Conservation (phyloP, 2,329 filamentous ascomycete species). For the Penicillium nordicum region DNA sequence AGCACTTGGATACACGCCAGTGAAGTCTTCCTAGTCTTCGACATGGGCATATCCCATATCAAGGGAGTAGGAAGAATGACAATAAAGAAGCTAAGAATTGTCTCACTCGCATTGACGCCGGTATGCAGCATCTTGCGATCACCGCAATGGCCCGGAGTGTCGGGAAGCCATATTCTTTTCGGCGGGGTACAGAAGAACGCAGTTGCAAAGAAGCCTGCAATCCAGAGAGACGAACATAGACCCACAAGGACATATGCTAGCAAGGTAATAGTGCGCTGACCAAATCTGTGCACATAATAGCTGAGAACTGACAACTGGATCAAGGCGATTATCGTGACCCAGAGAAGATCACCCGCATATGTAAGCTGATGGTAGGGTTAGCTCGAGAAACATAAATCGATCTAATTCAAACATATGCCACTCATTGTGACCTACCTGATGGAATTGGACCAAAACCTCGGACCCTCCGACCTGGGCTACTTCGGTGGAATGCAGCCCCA, state of each 20-base stretch:
- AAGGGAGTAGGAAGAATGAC: constrained; percentile 8
- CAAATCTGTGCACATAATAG: constrained; percentile 16
- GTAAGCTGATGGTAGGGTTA: constrained; percentile 13
- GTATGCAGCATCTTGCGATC: constrained; percentile 13
- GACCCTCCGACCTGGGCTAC: constrained; percentile 9
- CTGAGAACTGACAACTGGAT: constrained; percentile 18
- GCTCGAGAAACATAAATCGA: background rate
- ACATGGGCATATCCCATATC: constrained; percentile 4
- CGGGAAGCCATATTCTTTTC: constrained; percentile 12
- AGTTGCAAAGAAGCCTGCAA: constrained; percentile 16
- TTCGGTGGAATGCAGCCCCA: constrained; percentile 18
- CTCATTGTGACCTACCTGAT: constrained; percentile 11
- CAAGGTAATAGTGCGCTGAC: constrained; percentile 5
- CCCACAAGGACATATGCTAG: constrained; percentile 9
- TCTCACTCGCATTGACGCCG: constrained; percentile 7
- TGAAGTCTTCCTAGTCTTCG: constrained; percentile 4
- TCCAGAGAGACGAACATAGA: constrained; percentile 14
- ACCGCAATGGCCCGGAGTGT: constrained; percentile 11
- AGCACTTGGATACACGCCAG: constrained; percentile 10
- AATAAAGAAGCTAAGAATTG: constrained; percentile 15
- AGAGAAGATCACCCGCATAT: constrained; percentile 19
- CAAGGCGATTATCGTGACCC: constrained; percentile 12
- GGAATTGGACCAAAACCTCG: constrained; percentile 10
- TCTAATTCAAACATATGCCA: background rate
- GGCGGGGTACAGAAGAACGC: constrained; percentile 18